Evolutionary conservation across 345 rosid species (phyloP).

Genomic region (Linum trigynum): DNA sequence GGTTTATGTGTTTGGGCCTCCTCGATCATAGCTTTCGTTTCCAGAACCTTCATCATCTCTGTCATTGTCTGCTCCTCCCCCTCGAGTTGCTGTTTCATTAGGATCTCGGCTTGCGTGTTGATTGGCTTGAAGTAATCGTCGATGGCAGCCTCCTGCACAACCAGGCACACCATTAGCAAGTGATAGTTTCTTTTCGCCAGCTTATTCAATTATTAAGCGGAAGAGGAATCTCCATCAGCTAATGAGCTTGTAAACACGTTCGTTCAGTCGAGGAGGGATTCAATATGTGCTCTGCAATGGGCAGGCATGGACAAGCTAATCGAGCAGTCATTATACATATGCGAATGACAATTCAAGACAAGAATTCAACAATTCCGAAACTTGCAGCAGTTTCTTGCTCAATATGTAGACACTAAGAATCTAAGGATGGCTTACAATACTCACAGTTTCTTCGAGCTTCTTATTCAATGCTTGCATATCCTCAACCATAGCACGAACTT

Average conservation of each 20-base stretch:
- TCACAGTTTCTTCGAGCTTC: conserved; percentile 79
- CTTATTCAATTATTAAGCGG: too few species aligned
- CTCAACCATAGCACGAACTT: conserved; percentile 86
- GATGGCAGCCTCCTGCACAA: conserved; percentile 63
- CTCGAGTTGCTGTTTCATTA: conserved; percentile 80
- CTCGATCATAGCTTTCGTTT: conserved; percentile 47
- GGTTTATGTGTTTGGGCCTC: conserved; percentile 44
- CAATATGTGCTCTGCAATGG: too few species aligned
- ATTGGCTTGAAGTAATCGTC: conserved; percentile 79
- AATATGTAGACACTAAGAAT: too few species aligned
- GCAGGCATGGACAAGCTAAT: too few species aligned
- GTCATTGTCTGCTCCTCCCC: conserved; percentile 72
- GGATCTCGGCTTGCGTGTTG: conserved; percentile 61
- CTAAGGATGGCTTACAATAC: conserved; percentile 9
- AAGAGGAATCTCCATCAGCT: too few species aligned
- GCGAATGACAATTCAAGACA: background rate
- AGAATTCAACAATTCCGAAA: background rate
- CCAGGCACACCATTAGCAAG: too few species aligned
- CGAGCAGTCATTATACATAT: background rate
- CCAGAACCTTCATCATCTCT: conserved; percentile 56
- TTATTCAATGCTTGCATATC: conserved; percentile 75
- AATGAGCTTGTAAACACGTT: too few species aligned
- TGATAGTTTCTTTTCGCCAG: too few species aligned
- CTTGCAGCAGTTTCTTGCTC: too few species aligned
- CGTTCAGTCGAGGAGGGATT: too few species aligned